A percentile compares a stretch with the other conserved stretches of the same genome.
These are phyloP conservation scores for Panaeolus papilionaceus DNA, from an alignment of 768 basidiomycete species.

Conservation along the genomic window DNA sequence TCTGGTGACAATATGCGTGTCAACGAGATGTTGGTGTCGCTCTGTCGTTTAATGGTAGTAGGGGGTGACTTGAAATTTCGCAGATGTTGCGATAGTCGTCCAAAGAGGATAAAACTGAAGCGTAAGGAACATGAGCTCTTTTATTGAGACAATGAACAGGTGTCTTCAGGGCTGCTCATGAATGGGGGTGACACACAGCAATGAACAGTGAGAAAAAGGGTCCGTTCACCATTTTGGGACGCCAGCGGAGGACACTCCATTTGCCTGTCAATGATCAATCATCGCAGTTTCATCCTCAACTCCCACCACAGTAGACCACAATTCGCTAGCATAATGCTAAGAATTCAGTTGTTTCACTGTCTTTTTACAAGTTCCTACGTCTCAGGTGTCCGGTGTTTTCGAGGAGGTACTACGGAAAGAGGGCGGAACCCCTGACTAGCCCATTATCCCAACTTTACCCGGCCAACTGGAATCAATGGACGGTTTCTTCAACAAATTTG, in stretches of 20 bases:
- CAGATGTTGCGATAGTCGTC: not conserved
- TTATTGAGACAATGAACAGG: not conserved
- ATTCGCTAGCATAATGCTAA: no score
- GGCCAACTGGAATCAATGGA: no score
- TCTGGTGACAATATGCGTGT: not conserved
- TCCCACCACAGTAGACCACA: not conserved
- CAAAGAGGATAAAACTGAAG: not conserved
- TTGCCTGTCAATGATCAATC: slow-evolving; percentile 2
- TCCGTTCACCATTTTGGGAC: slow-evolving; percentile 11
- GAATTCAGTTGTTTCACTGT: no score
- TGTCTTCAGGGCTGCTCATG: slow-evolving; percentile 7
- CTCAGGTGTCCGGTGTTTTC: no score
- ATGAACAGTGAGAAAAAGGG: not conserved
- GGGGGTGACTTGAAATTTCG: slow-evolving; percentile 3
- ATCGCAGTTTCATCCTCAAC: not conserved
- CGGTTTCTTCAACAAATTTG: no score
- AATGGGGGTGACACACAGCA: slow-evolving; percentile 4
- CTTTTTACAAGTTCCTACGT: no score
- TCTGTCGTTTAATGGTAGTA: not conserved
- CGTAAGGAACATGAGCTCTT: not conserved
- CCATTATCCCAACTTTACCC: no score
- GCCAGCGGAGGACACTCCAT: not conserved
- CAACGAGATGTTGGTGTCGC: not conserved
- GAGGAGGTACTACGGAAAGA: no score
- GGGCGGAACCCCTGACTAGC: no score